Evolutionary conservation across 2,329 filamentous ascomycete species (phyloP).

Genomic region (Calonectria honghensis): DNA sequence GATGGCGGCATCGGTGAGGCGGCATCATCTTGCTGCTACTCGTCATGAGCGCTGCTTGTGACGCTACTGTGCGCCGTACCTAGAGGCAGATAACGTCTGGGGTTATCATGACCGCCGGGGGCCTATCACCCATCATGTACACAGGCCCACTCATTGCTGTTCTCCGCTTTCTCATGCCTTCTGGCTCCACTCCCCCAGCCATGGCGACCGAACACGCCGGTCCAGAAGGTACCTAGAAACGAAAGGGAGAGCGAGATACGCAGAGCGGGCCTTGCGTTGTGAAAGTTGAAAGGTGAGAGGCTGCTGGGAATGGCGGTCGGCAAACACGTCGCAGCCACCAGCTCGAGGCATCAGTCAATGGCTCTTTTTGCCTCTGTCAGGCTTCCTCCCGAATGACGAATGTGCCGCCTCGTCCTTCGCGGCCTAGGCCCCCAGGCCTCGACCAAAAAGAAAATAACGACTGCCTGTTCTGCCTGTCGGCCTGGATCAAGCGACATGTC

Average conservation of each 20-base stretch:
- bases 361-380: conserved; percentile 12
- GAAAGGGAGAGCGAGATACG: conserved; percentile 5
- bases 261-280: neutral
- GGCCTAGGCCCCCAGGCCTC: neutral
- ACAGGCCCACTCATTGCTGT: conserved; percentile 1
- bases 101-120: conserved; percentile 43
- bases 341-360: conserved; percentile 12
- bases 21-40: conserved; percentile 39
- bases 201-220: conserved; percentile 15
- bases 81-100: conserved; percentile 48
- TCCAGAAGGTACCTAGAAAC: conserved; percentile 26
- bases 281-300: neutral
- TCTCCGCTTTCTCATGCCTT: conserved; percentile 32
- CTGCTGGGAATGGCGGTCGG: conserved; percentile 23
- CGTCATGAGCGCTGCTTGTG: conserved; percentile 34
- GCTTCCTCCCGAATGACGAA: conserved; percentile 4
- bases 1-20: conserved; percentile 54
- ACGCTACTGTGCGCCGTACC: conserved; percentile 50
- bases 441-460: neutral
- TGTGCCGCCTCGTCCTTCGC: neutral
- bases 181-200: conserved; percentile 26
- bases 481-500: neutral
- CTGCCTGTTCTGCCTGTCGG: conserved; percentile 18
- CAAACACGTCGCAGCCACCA: neutral
- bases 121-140: conserved; percentile 46